These are phyloP conservation scores for Cydonia oblonga DNA, from an alignment of 331 rosid species.

Conservation along the genomic window DNA sequence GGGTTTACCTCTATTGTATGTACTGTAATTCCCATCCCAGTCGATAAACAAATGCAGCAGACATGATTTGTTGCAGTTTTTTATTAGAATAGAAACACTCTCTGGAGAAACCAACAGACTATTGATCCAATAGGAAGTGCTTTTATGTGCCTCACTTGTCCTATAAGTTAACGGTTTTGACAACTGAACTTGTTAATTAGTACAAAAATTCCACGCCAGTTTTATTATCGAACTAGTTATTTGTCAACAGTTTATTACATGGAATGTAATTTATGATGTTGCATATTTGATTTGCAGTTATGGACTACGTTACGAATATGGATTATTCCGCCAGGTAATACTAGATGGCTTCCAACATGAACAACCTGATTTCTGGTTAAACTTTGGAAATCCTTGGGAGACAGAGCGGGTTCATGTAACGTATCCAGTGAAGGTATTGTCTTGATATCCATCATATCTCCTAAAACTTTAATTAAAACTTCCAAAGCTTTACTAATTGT, in stretches of 20 bases:
- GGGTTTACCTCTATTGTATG: neutral
- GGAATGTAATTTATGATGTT: conserved; percentile 4
- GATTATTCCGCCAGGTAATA: conserved; percentile 62
- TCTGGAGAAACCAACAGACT: neutral
- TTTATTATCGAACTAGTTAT: neutral
- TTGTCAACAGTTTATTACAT: neutral
- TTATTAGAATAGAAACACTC: neutral
- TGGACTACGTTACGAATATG: conserved; percentile 66
- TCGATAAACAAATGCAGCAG: neutral
- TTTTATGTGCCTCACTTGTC: neutral
- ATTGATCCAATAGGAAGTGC: neutral
- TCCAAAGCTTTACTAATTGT: conserved; percentile 15
- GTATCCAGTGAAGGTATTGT: conserved; percentile 58
- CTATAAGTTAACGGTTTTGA: neutral
- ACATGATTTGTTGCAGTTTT: neutral
- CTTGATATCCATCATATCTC: conserved; percentile 1
- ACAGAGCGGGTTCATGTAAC: conserved; percentile 62
- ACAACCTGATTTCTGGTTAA: conserved; percentile 70
- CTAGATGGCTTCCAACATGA: conserved; percentile 67
- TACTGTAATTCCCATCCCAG: neutral
- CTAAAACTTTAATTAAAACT: conserved; percentile 11
- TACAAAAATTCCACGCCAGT: neutral
- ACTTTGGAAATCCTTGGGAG: conserved; percentile 79
- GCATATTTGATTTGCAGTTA: conserved; percentile 38
- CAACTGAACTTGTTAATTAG: neutral